A percentile compares a stretch with the other conserved stretches of the same genome.
Evolutionary conservation across 495 filamentous ascomycete genomes (phyloP).

Genomic region (Xylaria intraflava): DNA sequence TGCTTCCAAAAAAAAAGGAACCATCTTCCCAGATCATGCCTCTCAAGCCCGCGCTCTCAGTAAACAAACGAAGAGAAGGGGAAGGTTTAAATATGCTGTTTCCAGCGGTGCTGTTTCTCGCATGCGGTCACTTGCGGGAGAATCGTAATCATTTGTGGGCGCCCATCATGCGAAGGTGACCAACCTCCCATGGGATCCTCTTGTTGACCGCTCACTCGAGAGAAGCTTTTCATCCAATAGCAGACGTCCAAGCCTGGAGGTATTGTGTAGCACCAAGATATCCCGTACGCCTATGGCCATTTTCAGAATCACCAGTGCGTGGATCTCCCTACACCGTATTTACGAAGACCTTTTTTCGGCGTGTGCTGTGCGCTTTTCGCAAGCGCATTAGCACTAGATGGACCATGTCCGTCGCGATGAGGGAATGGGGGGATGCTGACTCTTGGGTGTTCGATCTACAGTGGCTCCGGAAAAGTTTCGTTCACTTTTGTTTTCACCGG

Average conservation of each 20-base stretch:
- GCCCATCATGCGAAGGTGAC: not conserved
- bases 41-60: conserved; percentile 1
- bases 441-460: not conserved
- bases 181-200: conserved; percentile 4
- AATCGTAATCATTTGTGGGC: not conserved
- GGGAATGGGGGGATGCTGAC: not conserved
- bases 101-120: conserved; percentile 17
- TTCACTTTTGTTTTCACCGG: too few relatives aligned
- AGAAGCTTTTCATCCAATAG: conserved; percentile 13
- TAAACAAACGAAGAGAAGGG: conserved; percentile 23
- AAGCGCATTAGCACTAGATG: too few relatives aligned
- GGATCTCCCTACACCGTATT: conserved; percentile 15
- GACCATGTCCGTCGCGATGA: not conserved
- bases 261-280: not conserved
- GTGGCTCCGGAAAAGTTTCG: too few relatives aligned
- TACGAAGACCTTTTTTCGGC: too few relatives aligned
- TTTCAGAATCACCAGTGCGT: conserved; percentile 14
- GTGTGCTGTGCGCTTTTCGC: too few relatives aligned
- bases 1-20: conserved; percentile 7
- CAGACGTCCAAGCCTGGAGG: not conserved
- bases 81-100: conserved; percentile 11
- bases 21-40: conserved; percentile 23
- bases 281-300: not conserved
- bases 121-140: conserved; percentile 1
- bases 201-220: conserved; percentile 28